These are phyloP conservation scores for Nakazawaea anatomiae DNA, from an alignment of 805 yeast species.

Conservation along the genomic window DNA sequence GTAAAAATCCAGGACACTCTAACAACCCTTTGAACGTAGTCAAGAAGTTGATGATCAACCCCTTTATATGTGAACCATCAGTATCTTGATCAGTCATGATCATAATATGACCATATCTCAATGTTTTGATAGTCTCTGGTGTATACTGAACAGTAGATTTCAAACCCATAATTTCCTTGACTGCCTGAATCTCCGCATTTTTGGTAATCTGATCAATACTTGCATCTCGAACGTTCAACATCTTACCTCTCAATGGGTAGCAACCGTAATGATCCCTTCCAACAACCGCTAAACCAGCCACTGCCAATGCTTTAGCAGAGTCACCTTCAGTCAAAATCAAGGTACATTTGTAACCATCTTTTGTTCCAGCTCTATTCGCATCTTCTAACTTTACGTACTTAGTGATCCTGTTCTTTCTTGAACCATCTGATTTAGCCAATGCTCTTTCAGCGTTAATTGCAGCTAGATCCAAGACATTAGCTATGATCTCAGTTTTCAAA, in stretches of 20 bases:
- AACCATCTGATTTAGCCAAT: constrained; percentile 83
- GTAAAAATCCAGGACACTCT: constrained; percentile 83
- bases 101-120: constrained; percentile 96
- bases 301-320: constrained; percentile 89
- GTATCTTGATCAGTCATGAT: constrained; percentile 99
- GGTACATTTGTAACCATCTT: constrained; percentile 88
- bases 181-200: constrained; percentile 90
- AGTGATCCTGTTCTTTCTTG: constrained; percentile 76
- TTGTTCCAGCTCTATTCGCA: constrained; percentile 95
- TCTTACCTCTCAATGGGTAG: constrained; percentile 91
- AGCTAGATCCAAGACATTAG: constrained; percentile 77
- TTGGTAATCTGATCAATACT: constrained; percentile 91
- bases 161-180: constrained; percentile 91
- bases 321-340: constrained; percentile 95
- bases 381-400: constrained; percentile 88
- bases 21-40: constrained; percentile 91
- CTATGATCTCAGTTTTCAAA: constrained; percentile 64
- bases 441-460: constrained; percentile 85
- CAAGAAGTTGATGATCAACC: constrained; percentile 85
- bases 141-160: constrained; percentile 84
- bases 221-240: constrained; percentile 94
- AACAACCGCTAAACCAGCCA: constrained; percentile 88
- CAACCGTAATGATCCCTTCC: constrained; percentile 96
- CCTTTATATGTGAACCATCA: constrained; percentile 97
- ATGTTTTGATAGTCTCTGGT: constrained; percentile 52